phyloP scores from a whole-genome alignment of 1,139 yeast species.

The Blastobotrys apis region DNA sequence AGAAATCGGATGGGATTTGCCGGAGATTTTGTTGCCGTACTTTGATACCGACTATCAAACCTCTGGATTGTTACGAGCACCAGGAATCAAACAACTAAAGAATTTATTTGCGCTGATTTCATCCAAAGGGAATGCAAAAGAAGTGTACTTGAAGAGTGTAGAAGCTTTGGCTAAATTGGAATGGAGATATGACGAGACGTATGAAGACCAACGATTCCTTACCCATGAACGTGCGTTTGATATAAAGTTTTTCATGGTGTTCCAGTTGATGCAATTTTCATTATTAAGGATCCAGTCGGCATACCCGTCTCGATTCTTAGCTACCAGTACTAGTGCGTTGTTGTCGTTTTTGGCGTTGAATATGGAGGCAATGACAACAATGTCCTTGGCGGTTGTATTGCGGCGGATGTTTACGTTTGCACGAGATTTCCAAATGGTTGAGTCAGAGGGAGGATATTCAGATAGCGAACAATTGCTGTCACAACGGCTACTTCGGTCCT shows the following conservation, averaged over 20 bases:
- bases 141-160: slow-evolving; percentile 62
- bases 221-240: slow-evolving; percentile 42
- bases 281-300: slow-evolving; percentile 46
- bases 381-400: slow-evolving; percentile 44
- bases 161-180: slow-evolving; percentile 49
- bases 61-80: slow-evolving; percentile 16
- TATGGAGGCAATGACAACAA: slow-evolving; percentile 32
- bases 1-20: slow-evolving; percentile 88
- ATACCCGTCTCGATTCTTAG: slow-evolving; percentile 73
- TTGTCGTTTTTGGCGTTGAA: slow-evolving; percentile 48
- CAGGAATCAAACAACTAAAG: slow-evolving; percentile 36
- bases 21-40: slow-evolving; percentile 49
- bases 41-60: slow-evolving; percentile 26
- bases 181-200: slow-evolving; percentile 18
- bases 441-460: slow-evolving; percentile 33
- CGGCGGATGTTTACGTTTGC: slow-evolving; percentile 62
- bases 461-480: slow-evolving; percentile 36
- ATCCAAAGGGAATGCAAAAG: slow-evolving; percentile 70
- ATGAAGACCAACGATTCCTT: slow-evolving; percentile 7
- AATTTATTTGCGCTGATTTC: slow-evolving; percentile 58
- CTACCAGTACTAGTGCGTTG: slow-evolving; percentile 57
- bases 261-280: slow-evolving; percentile 56
- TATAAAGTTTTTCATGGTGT: slow-evolving; percentile 56
- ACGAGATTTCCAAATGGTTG: slow-evolving; percentile 47
- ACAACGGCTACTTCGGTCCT: slow-evolving; percentile 42